phyloP scores from a whole-genome alignment of 768 basidiomycete genomes.

The Kwoniella shandongensis region DNA sequence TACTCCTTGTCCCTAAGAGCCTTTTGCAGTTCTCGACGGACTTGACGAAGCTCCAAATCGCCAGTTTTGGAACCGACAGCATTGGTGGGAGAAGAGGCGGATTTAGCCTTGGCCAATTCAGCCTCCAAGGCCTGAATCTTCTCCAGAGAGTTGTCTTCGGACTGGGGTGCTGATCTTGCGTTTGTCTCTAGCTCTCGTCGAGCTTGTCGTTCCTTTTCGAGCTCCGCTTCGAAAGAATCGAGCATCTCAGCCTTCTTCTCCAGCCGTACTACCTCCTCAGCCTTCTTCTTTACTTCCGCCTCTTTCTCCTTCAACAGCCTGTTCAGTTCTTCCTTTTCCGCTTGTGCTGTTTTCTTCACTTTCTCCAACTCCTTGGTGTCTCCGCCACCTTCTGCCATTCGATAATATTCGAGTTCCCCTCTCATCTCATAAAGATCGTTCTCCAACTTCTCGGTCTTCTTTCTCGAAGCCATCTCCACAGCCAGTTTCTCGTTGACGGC shows the following conservation, averaged over 20 bases:
- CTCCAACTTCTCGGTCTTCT: constrained; percentile 40
- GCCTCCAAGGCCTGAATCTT: constrained; percentile 24
- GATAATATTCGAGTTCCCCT: constrained; percentile 46
- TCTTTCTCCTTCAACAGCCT: constrained; percentile 26
- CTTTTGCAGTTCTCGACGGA: constrained; percentile 28
- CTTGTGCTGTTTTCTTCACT: constrained; percentile 33
- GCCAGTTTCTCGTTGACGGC: constrained; percentile 52
- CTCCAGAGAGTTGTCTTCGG: background rate
- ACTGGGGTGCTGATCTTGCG: background rate
- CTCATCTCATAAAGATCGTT: constrained; percentile 43
- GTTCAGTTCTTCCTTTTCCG: constrained; percentile 27
- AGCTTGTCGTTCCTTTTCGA: constrained; percentile 18
- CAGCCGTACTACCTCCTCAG: constrained; percentile 17
- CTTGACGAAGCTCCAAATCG: constrained; percentile 9
- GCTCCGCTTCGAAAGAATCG: constrained; percentile 25
- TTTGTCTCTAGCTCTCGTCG: background rate
- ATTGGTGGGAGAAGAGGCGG: background rate
- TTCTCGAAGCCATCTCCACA: constrained; percentile 34
- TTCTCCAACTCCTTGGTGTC: constrained; percentile 33
- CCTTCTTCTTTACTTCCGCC: constrained; percentile 23
- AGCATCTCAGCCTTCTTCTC: constrained; percentile 20
- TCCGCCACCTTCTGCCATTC: constrained; percentile 14
- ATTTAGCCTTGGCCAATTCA: constrained; percentile 17
- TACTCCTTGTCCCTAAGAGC: constrained; percentile 32
- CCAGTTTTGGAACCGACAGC: constrained; percentile 11